phyloP scores from a whole-genome alignment of 805 yeast genomes.

The Hanseniaspora thailandica region DNA sequence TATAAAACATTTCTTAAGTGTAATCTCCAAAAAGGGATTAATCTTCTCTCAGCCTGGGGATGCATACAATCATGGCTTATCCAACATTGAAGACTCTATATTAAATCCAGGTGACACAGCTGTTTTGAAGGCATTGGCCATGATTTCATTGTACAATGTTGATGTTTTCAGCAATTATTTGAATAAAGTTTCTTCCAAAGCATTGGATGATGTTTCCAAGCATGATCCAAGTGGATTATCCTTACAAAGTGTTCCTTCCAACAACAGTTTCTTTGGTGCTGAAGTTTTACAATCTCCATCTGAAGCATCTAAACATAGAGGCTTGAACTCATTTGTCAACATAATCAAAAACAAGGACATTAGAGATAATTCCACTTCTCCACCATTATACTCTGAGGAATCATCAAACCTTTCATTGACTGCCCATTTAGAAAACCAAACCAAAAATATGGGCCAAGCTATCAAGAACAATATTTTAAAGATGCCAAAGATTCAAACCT shows the following conservation, averaged over 20 bases:
- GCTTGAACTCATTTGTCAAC: not conserved
- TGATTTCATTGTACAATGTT: constrained; percentile 9
- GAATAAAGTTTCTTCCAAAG: constrained; percentile 7
- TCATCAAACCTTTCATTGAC: not conserved
- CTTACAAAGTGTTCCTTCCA: not conserved
- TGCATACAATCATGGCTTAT: constrained; percentile 2
- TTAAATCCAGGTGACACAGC: constrained; percentile 9
- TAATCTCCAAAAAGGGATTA: not conserved
- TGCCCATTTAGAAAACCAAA: not conserved
- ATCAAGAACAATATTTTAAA: constrained; percentile 3
- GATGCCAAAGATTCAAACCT: constrained; percentile 6
- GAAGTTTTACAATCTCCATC: not conserved
- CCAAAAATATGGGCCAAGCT: constrained; percentile 1
- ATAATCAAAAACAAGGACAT: constrained; percentile 1
- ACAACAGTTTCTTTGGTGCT: not conserved
- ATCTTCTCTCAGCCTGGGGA: not conserved
- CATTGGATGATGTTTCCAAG: not conserved
- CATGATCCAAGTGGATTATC: not conserved
- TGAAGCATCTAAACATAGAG: not conserved
- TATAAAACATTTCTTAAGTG: not conserved
- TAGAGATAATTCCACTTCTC: not conserved
- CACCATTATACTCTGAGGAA: not conserved
- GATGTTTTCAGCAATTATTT: constrained; percentile 11
- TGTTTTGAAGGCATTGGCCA: not conserved
- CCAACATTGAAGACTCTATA: not conserved